These are phyloP conservation scores for Tanacetum coccineum DNA, from an alignment of 129 eudicot species.

Conservation along the genomic window DNA sequence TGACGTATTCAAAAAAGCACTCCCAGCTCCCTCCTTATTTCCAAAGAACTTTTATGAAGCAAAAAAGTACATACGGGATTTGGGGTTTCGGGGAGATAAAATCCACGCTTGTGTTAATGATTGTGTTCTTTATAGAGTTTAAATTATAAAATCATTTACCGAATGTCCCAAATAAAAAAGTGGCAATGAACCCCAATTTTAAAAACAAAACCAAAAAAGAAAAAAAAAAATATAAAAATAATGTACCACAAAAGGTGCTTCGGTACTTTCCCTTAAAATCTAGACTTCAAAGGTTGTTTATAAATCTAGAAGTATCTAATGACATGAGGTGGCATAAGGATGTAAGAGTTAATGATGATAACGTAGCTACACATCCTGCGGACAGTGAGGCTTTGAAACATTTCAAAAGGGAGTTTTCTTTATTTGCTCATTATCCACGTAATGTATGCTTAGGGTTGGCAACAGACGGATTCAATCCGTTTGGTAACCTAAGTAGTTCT, in stretches of 20 bases:
- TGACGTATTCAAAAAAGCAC: neutral
- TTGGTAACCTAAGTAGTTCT: neutral
- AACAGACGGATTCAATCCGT: neutral
- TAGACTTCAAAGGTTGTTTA: too few species aligned
- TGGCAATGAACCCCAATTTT: neutral
- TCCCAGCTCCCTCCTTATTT: neutral
- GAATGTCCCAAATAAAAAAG: neutral
- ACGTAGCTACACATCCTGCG: neutral
- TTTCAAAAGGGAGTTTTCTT: neutral
- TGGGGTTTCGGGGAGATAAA: neutral
- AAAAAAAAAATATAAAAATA: too few species aligned
- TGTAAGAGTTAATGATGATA: neutral
- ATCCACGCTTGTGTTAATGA: neutral
- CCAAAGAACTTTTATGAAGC: neutral
- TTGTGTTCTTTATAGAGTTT: neutral
- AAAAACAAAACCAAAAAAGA: too few species aligned
- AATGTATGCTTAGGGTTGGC: conserved; percentile 8
- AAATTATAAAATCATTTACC: too few species aligned
- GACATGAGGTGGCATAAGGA: neutral
- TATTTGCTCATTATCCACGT: neutral
- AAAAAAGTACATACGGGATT: neutral
- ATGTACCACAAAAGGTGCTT: neutral
- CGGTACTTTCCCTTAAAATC: neutral
- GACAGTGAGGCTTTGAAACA: conserved; percentile 16
- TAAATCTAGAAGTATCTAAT: too few species aligned